phyloP scores from a whole-genome alignment of 179 eudicot species.

The Beta macrorhiza region DNA sequence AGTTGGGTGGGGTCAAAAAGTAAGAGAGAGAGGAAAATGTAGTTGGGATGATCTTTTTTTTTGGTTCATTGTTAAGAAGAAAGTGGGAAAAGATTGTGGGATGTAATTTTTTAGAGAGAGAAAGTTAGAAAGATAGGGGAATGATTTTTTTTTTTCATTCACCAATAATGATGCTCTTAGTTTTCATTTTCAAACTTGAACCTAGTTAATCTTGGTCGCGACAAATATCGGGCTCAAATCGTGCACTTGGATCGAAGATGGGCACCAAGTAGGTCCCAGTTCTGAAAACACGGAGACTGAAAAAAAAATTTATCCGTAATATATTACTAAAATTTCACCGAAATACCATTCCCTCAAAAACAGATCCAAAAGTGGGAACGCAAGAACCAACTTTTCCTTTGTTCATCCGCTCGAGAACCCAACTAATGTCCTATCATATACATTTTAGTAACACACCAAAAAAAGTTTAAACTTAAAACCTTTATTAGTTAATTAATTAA shows the following conservation, averaged over 20 bases:
- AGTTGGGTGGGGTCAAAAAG: no score
- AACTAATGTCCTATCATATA: background rate
- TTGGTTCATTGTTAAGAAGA: no score
- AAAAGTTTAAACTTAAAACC: background rate
- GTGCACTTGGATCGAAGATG: background rate
- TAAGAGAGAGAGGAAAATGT: no score
- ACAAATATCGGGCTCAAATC: background rate
- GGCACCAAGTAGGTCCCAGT: background rate
- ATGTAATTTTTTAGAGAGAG: no score
- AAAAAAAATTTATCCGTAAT: background rate
- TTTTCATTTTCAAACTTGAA: no score
- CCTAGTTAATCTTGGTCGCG: no score
- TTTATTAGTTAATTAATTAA: background rate
- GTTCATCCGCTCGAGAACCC: slow-evolving; percentile 1
- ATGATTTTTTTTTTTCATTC: no score
- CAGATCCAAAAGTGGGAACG: background rate
- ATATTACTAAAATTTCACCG: background rate
- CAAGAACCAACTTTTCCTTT: background rate
- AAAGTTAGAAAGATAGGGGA: no score
- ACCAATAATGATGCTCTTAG: no score
- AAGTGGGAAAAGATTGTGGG: no score
- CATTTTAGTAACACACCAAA: background rate
- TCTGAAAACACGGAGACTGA: slow-evolving; percentile 17
- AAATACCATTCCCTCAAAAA: background rate
- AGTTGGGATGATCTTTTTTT: no score